Base-by-base conservation (phyloP, 139 green algal species). In the Haematococcus lacustris region DNA sequence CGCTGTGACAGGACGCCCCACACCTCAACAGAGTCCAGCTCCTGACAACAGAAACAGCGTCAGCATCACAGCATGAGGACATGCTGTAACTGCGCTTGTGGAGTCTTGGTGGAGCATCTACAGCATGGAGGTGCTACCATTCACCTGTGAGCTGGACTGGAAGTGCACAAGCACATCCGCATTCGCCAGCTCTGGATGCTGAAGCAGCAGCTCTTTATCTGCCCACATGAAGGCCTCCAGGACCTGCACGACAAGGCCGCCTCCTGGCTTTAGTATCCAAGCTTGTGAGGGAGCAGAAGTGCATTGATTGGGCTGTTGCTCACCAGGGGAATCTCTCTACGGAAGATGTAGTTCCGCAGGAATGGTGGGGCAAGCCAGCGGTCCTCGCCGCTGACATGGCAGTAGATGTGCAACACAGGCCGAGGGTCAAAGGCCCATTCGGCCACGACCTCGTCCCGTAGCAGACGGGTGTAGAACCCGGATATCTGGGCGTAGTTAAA, bases 261-360 rank as follows among this genome's bases (percentile, higher is more conserved):
- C 5, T 37, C 17, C 32, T 23, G 9, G 9, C 4, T 64, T 9
- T 37, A 9, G 57, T 37, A 13, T 30, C 5, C 25, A 64, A 35
- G 23, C 57, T 64, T 30, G n/a, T 32, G 30, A 67, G 30, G 9
- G 32, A 41, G 33, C 60, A 64, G 3, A 67, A 23, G 25, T 17
- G 4, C 28, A 35, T 13, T 9, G 25, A 21, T 57, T 57, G 47
- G 13, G 53, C 53, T 4, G 23, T 26, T 28, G 47, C 81, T 64
- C 71, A 95, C 92, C 74, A 97, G 82, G 0, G 85, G 83, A 84
- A 97, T 94, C 65, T 97, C 92, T 1, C 92, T 71, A n/a, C 85
- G 73, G 74, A 97, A 97, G 51, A 97, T 94, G 76, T 92, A 94
- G 75, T 89, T 88, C 1, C 92, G 82, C n/a, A 97, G 80, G 59